Evolutionary conservation across 1,284 basidiomycete species (phyloP).

Genomic region (Thecaphora frezii): DNA sequence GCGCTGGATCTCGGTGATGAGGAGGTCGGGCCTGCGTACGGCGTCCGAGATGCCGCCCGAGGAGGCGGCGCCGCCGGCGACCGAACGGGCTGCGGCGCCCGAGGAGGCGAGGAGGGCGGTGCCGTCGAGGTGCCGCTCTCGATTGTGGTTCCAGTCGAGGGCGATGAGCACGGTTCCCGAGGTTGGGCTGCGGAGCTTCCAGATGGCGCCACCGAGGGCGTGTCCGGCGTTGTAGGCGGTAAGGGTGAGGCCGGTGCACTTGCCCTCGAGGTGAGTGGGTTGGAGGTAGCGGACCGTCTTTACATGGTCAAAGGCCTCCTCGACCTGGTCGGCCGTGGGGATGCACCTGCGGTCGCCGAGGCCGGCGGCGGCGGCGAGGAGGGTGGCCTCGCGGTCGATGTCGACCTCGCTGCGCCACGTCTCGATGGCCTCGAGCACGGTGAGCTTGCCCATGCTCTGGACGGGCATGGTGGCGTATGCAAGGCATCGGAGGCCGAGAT

Average conservation of each 20-base stretch:
- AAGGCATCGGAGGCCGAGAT: conserved; percentile 84
- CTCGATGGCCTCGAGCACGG: conserved; percentile 59
- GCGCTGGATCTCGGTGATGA: conserved; percentile 90
- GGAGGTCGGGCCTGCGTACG: conserved; percentile 62
- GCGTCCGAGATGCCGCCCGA: conserved; percentile 29
- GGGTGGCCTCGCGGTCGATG: conserved; percentile 14
- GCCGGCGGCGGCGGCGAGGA: background rate
- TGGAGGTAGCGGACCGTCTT: conserved; percentile 93
- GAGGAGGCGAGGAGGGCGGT: conserved; percentile 66
- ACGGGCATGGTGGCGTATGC: conserved; percentile 96
- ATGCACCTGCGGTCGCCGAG: conserved; percentile 62
- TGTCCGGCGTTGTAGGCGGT: conserved; percentile 96
- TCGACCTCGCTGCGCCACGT: conserved; percentile 52
- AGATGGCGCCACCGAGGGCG: conserved; percentile 92
- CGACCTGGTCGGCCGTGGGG: conserved; percentile 79
- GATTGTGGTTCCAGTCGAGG: conserved; percentile 93
- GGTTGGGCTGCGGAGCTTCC: conserved; percentile 96
- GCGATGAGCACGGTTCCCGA: conserved; percentile 94
- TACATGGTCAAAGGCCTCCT: conserved; percentile 88
- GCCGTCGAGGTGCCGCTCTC: conserved; percentile 91
- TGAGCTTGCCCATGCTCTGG: conserved; percentile 91
- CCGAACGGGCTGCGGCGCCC: conserved; percentile 3
- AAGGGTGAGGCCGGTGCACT: conserved; percentile 69
- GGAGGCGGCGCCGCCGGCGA: conserved; percentile 21
- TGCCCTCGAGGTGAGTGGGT: conserved; percentile 90